Evolutionary conservation across 805 yeast genomes (phyloP), one percentile per base, ranked within the genome.

Genomic region (Candida golubevii): DNA sequence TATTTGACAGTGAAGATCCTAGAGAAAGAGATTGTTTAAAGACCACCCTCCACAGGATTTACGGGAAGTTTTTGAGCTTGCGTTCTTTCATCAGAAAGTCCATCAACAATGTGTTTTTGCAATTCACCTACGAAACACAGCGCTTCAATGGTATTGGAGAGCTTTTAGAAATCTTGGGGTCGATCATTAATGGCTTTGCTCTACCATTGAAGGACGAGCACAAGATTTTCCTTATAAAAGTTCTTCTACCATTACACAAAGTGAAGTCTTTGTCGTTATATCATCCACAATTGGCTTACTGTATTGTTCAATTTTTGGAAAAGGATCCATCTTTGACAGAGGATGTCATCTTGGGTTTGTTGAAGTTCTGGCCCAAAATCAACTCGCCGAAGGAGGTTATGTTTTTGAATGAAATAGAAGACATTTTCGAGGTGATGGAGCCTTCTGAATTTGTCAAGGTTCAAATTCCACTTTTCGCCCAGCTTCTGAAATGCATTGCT

Each of bases 151-250:
- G 99, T 53, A 82, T 93, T 46, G 95, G 95, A 8, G 99, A 93
- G 69, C 75, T 93, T 49, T 75, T 93, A 53, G 99, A 93, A 67
- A 93, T 93, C 46, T 76, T 93, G 52, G 99, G 99, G 8, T 85
- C 96, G 14, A 93, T 93, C 58, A 93, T 93, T 60, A 93, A 93
- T 66, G 99, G 99, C 11, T 93, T 93, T 72, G 99, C 99, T 2
- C 74, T 93, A 51, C 99, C 99, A 6, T 77, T 93, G 57, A 93
- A 93, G 62, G 98, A 93, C 57, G 99, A 93, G 65, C 99, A 93
- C 67, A 93, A 93, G 66, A 81, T 87, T 11, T 93, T 93, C 57
- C 68, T 93, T 50, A 81, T 87, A 30, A 75, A 96, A 46, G 91
- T 91, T 14, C 75, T 93, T 57, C 74, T 93, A 26, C 99, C 99